phyloP scores from a whole-genome alignment of 768 basidiomycete genomes.

The Tylopilus subfusipes region DNA sequence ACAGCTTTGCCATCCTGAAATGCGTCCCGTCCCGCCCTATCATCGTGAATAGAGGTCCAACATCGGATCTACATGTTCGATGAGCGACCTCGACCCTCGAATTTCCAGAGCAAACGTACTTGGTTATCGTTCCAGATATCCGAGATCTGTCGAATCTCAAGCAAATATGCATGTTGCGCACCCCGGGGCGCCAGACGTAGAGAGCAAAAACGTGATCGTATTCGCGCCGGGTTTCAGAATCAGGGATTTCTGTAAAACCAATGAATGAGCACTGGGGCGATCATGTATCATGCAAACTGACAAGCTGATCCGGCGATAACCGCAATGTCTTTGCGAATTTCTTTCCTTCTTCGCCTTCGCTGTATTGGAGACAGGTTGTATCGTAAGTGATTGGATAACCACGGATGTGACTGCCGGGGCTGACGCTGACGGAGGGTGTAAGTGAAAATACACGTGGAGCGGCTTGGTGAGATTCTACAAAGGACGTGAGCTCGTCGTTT shows the following conservation, averaged over 20 bases:
- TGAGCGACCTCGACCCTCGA: neutral
- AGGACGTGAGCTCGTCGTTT: constrained; percentile 11
- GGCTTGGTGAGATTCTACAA: constrained; percentile 14
- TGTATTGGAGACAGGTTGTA: constrained; percentile 26
- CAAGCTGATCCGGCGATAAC: constrained; percentile 91
- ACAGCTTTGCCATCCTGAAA: constrained; percentile 92
- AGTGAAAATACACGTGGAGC: neutral
- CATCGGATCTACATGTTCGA: constrained; percentile 71
- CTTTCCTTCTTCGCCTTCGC: constrained; percentile 28
- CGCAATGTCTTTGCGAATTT: constrained; percentile 90
- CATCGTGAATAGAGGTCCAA: constrained; percentile 96
- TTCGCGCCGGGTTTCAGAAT: constrained; percentile 86
- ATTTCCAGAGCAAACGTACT: constrained; percentile 46
- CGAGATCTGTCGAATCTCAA: constrained; percentile 92
- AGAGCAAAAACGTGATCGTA: constrained; percentile 89
- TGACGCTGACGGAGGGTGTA: constrained; percentile 36
- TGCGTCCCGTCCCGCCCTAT: constrained; percentile 99
- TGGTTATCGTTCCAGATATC: constrained; percentile 98
- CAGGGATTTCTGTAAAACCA: constrained; percentile 66
- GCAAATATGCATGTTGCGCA: constrained; percentile 93
- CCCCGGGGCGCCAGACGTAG: constrained; percentile 73
- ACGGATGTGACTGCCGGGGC: constrained; percentile 47
- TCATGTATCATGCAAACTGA: constrained; percentile 33
- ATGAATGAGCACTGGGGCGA: neutral
- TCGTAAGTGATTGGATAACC: constrained; percentile 17